Percentiles rank a stretch among this genome's conserved stretches.
Conservation (phyloP, 2,329 filamentous ascomycete genomes). For the Aspergillus intermedius region DNA sequence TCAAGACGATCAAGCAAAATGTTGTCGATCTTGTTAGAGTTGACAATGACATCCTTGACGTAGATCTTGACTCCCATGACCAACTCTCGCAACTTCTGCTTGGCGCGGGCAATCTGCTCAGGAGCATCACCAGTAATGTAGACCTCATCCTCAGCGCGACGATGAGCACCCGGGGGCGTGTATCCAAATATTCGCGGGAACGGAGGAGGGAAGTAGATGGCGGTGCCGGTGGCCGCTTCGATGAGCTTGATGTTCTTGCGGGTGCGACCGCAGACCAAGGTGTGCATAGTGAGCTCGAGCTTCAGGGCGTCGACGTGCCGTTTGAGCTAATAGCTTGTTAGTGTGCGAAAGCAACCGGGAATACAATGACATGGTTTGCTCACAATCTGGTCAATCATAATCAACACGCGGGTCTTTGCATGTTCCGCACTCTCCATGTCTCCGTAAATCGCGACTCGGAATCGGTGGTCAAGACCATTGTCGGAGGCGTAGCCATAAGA, state of each 20-base stretch:
- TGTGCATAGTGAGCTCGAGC: conserved; percentile 81
- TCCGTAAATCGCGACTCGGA: conserved; percentile 89
- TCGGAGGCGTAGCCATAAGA: conserved; percentile 72
- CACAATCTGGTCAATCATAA: conserved; percentile 95
- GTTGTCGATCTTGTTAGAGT: conserved; percentile 88
- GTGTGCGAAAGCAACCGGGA: conserved; percentile 4
- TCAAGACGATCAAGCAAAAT: conserved; percentile 86
- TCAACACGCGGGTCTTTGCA: conserved; percentile 89
- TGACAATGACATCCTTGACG: conserved; percentile 87
- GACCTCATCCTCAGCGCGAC: conserved; percentile 80
- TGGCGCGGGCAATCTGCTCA: conserved; percentile 79
- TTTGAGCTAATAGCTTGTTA: conserved; percentile 39
- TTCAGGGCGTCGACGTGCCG: conserved; percentile 67
- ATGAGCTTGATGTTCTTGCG: conserved; percentile 98
- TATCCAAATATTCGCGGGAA: conserved; percentile 91
- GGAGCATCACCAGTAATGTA: conserved; percentile 88
- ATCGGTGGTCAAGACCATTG: conserved; percentile 76
- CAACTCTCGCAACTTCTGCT: conserved; percentile 83
- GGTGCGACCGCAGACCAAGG: conserved; percentile 84
- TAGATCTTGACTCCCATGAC: conserved; percentile 74
- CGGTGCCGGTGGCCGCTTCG: conserved; percentile 88
- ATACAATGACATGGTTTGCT: background rate
- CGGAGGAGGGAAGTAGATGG: conserved; percentile 94
- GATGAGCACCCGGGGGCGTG: conserved; percentile 70
- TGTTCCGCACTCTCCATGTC: conserved; percentile 94